Base-by-base conservation (phyloP, 1,284 basidiomycete genomes). In the Bondarzewia mesenterica region DNA sequence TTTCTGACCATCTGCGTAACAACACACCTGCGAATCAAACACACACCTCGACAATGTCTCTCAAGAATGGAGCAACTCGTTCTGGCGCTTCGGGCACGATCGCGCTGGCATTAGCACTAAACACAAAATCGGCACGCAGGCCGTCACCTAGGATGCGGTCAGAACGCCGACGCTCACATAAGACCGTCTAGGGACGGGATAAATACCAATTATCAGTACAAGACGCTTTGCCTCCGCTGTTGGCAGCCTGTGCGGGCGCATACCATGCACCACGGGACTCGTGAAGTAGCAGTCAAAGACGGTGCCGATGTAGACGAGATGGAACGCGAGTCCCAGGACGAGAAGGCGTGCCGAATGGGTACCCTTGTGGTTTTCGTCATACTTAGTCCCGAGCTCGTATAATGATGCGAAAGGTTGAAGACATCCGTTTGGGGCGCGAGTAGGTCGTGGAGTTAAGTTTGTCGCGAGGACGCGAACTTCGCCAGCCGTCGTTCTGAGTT, bases 231-330 rank as follows among this genome's bases (percentile, higher is more conserved):
- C 80, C 50, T 79, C 25, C 35, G 74, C 68, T 5, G 57, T 52
- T 15, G 62, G 63, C 1, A 73, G 61, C 12, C 67, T 71, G 58
- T 79, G 73, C 42, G 73, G 75, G 54, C 70, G 61, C 83, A 85
- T 88, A 44, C 86, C 85, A 72, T 78, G 74, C 21, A 85, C 82
- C 5, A 88, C 84, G 1, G 86, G 84, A 53, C 82, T 85, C 20
- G 80, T 87, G 58, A 94, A 94, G 64, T 94, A 93, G 64, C 91
- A 91, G 66, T 93, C 89, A 64, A 93, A 94, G 26, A 93, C 81
- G 21, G 83, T 80, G 49, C 75, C 72, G 52, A 89, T 81, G 62
- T 80, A 88, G 7, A 82, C 68, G 44, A 88, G 61, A 61, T 91
- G 89, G 59, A 91, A 90, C 20, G 85, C 58, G 25, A 92, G 71